A percentile compares a stretch with the other conserved stretches of the same genome.
Evolutionary conservation across 495 filamentous ascomycete species (phyloP).

Genomic region (Xylaria longipes): DNA sequence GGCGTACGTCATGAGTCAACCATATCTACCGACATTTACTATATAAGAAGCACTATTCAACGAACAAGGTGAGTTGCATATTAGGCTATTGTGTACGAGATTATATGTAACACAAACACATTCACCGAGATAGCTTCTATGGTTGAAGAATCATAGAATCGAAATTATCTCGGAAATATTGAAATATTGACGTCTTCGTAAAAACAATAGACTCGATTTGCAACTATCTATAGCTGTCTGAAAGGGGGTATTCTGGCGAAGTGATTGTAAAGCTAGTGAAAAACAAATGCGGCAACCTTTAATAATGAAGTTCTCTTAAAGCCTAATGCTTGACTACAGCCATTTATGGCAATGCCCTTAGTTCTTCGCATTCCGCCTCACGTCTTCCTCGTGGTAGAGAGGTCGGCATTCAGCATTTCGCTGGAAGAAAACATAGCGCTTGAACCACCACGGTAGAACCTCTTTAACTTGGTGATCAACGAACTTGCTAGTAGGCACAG

Average conservation of each 20-base stretch:
- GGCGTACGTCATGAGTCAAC: no score
- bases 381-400: conserved; percentile 58
- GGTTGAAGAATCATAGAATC: not conserved
- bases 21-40: no score
- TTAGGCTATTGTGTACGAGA: not conserved
- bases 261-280: not conserved
- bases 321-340: not conserved
- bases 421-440: conserved; percentile 66
- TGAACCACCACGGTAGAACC: conserved; percentile 72
- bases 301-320: no score
- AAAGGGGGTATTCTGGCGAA: conserved; percentile 7
- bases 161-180: not conserved
- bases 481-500: conserved; percentile 69
- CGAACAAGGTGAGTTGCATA: not conserved
- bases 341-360: not conserved
- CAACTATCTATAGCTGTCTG: conserved; percentile 13
- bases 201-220: not conserved
- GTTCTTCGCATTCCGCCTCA: not conserved
- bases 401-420: conserved; percentile 62
- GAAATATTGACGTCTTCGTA: not conserved
- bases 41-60: not conserved
- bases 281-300: not conserved
- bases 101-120: not conserved
- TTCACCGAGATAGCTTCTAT: not conserved
- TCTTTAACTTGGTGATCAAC: conserved; percentile 67